Conservation (phyloP, 257 asterid species). For the Gentiana dahurica region DNA sequence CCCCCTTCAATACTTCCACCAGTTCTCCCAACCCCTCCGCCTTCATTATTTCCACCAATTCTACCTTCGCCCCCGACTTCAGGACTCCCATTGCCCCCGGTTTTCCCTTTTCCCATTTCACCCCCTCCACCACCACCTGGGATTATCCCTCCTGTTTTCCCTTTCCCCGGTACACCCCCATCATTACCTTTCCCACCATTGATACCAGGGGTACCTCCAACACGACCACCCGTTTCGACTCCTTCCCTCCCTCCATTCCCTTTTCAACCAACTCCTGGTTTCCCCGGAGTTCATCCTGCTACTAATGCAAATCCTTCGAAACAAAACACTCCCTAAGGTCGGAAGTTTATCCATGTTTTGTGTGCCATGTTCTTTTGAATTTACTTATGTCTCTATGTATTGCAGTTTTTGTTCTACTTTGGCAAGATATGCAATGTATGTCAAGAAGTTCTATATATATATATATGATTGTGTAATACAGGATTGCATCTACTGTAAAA, state of each 20-base stretch:
- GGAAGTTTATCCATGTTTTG: no score
- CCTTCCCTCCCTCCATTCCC: conserved; percentile 43
- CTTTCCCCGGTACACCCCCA: conserved; percentile 9
- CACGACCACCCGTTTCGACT: conserved; percentile 41
- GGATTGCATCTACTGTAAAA: no score
- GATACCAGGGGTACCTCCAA: conserved; percentile 42
- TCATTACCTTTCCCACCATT: conserved; percentile 15
- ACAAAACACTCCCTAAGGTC: conserved; percentile 27
- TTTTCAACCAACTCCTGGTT: conserved; percentile 52
- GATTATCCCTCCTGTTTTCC: conserved; percentile 24
- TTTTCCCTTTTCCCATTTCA: conserved; percentile 9
- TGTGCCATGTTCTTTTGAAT: no score
- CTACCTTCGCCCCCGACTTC: conserved; percentile 21
- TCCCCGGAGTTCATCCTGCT: conserved; percentile 52
- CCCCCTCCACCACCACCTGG: conserved; percentile 32
- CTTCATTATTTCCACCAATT: conserved; percentile 24
- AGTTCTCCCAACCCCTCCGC: conserved; percentile 31
- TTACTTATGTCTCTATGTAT: no score
- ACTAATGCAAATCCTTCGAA: conserved; percentile 8
- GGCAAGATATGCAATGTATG: no score
- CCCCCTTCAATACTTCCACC: conserved; percentile 54
- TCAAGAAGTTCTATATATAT: no score
- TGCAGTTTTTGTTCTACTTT: no score
- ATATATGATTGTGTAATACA: no score
- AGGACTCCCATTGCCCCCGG: conserved; percentile 26